A percentile compares a stretch with the other conserved stretches of the same genome.
These are phyloP conservation scores for Ceratobasidium sp. DNA, from an alignment of 1,284 basidiomycete species.

Conservation along the genomic window DNA sequence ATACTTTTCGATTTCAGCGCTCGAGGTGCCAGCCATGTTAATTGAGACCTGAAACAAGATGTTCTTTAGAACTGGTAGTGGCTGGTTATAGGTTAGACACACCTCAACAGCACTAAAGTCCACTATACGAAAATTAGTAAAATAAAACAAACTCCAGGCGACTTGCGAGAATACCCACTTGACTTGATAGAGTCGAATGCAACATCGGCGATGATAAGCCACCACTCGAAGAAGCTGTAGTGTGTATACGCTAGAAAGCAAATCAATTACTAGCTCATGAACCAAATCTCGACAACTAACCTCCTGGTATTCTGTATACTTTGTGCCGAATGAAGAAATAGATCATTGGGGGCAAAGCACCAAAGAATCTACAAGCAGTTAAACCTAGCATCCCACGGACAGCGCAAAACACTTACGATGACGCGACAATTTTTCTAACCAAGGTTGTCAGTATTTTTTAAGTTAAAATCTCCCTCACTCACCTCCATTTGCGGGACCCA, in stretches of 20 bases:
- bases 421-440: slow-evolving; percentile 64
- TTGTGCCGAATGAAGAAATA: slow-evolving; percentile 90
- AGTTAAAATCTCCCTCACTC: too few species aligned
- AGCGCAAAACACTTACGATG: slow-evolving; percentile 56
- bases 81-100: slow-evolving; percentile 1
- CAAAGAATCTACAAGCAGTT: slow-evolving; percentile 68
- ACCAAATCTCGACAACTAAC: slow-evolving; percentile 56
- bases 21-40: slow-evolving; percentile 46
- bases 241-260: slow-evolving; percentile 75
- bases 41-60: slow-evolving; percentile 17
- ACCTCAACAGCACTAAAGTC: slow-evolving; percentile 64
- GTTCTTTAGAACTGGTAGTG: neutral
- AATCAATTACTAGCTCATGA: neutral
- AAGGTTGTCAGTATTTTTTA: slow-evolving; percentile 39
- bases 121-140: slow-evolving; percentile 54
- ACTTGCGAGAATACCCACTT: neutral
- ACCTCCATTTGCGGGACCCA: slow-evolving; percentile 65
- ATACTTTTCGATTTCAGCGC: slow-evolving; percentile 39
- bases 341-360: slow-evolving; percentile 74
- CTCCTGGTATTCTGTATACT: slow-evolving; percentile 79
- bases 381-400: neutral
- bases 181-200: slow-evolving; percentile 72
- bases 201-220: slow-evolving; percentile 81
- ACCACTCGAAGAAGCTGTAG: slow-evolving; percentile 91
- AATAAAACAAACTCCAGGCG: too few species aligned